Evolutionary conservation across 1,284 basidiomycete species (phyloP).

Genomic region (Apiotrichum brassicae): DNA sequence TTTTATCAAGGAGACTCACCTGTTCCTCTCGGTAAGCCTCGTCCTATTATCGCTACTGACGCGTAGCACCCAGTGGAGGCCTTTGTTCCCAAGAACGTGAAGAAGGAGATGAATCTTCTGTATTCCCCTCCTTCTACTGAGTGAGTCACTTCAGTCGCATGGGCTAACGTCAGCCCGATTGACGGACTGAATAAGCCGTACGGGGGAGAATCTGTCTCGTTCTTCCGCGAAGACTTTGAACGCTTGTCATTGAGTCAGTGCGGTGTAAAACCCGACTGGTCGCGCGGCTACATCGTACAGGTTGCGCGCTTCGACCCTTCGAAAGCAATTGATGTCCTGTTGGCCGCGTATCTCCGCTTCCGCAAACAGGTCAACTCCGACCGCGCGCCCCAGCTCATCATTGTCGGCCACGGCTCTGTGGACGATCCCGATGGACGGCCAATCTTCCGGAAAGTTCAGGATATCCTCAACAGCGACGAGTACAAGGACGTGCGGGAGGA

Average conservation of each 20-base stretch:
- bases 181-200: slow-evolving; percentile 74
- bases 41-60: neutral
- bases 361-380: slow-evolving; percentile 54
- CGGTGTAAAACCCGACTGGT: slow-evolving; percentile 61
- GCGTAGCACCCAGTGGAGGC: slow-evolving; percentile 71
- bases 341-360: slow-evolving; percentile 71
- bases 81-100: slow-evolving; percentile 77
- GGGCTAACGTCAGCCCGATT: slow-evolving; percentile 53
- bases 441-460: slow-evolving; percentile 71
- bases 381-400: slow-evolving; percentile 61
- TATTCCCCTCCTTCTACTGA: slow-evolving; percentile 46
- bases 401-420: slow-evolving; percentile 81
- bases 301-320: slow-evolving; percentile 74
- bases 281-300: slow-evolving; percentile 73
- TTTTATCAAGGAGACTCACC: slow-evolving; percentile 73
- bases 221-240: slow-evolving; percentile 39
- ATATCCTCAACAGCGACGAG: slow-evolving; percentile 41
- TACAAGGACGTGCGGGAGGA: slow-evolving; percentile 33
- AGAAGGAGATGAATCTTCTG: slow-evolving; percentile 45
- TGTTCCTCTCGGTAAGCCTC: slow-evolving; percentile 64
- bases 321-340: slow-evolving; percentile 52
- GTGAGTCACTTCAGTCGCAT: slow-evolving; percentile 15
- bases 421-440: slow-evolving; percentile 52
- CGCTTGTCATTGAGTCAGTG: slow-evolving; percentile 32
- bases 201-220: slow-evolving; percentile 30